Evolutionary conservation across 257 asterid genomes (phyloP), one percentile per base, ranked within the genome.

Genomic region (Fraxinus quadrangulata): DNA sequence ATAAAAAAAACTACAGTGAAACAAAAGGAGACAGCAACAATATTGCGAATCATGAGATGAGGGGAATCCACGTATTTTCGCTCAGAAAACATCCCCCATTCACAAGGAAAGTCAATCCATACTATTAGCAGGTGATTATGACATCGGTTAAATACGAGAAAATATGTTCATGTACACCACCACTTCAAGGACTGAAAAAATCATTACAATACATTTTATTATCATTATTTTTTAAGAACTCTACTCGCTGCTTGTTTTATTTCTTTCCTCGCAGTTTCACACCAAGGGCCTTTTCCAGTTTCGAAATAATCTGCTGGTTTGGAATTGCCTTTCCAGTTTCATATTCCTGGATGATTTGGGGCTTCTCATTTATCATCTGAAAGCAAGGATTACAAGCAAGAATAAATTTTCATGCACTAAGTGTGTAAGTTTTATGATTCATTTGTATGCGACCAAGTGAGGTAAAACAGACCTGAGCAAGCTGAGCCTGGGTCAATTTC

Each of bases 401-500:
- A 17, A 49, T 56, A 4, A 59, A 23, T n/a, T n/a, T 37, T 59
- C 31, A 10, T 34, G 45, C 4, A 80, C 34, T 2, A 49, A 51
- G 63, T 59, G 31, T 10, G 2, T 12, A 17, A 16, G 61, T 17
- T 47, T 47, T 23, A 16, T 16, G 7, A 51, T 51, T 19, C 11
- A 54, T 54, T 59, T 1, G 42, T 10, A 59, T 6, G 67, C 1
- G 4, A 59, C 10, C 30, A 6, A 23, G 19, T 9, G 30, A 21
- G 67, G 31, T 23, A 59, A 23, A 23, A 79, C 75, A 70, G 67
- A 94, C 99, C 91, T 94, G 92, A 71, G 96, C 97, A 77, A 95
- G 96, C 80, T 95, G 96, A 79, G 99, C 80, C 79, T 95, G 99
- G 2, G 94, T 95, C 65, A 95, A 85, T 75, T 95, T 92, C 89